These are phyloP conservation scores for Leccinum angustisporum DNA, from an alignment of 1,284 basidiomycete species.

Conservation along the genomic window DNA sequence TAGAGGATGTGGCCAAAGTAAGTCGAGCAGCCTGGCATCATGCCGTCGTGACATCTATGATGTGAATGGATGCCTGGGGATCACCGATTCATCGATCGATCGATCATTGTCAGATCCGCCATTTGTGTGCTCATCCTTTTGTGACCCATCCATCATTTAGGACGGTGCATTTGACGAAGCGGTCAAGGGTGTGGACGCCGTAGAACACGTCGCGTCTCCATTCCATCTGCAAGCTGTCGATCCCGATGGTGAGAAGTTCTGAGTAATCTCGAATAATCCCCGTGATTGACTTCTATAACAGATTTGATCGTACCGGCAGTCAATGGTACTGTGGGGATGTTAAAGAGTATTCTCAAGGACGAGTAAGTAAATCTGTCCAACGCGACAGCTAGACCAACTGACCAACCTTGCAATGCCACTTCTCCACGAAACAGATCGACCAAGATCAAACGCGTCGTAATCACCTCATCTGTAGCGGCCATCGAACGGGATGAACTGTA, in stretches of 20 bases:
- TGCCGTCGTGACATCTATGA: neutral
- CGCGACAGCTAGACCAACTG: neutral
- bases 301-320: slow-evolving; percentile 65
- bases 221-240: slow-evolving; percentile 39
- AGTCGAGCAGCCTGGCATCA: neutral
- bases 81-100: neutral
- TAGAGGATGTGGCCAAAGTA: neutral
- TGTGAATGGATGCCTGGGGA: neutral
- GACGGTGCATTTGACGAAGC: slow-evolving; percentile 53
- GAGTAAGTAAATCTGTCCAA: slow-evolving; percentile 41
- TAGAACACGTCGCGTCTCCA: slow-evolving; percentile 55
- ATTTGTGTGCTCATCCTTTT: neutral
- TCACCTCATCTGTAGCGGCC: slow-evolving; percentile 59
- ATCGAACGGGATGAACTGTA: slow-evolving; percentile 37
- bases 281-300: slow-evolving; percentile 7
- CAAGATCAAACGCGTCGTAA: slow-evolving; percentile 62
- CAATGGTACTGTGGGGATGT: slow-evolving; percentile 58
- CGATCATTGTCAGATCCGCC: neutral
- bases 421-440: slow-evolving; percentile 23
- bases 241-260: slow-evolving; percentile 36
- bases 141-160: neutral
- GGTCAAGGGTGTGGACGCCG: slow-evolving; percentile 60
- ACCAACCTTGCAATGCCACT: neutral
- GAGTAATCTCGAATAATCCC: neutral
- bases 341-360: slow-evolving; percentile 53